These are phyloP conservation scores for Priceomyces medius DNA, from an alignment of 805 yeast genomes.

Conservation along the genomic window DNA sequence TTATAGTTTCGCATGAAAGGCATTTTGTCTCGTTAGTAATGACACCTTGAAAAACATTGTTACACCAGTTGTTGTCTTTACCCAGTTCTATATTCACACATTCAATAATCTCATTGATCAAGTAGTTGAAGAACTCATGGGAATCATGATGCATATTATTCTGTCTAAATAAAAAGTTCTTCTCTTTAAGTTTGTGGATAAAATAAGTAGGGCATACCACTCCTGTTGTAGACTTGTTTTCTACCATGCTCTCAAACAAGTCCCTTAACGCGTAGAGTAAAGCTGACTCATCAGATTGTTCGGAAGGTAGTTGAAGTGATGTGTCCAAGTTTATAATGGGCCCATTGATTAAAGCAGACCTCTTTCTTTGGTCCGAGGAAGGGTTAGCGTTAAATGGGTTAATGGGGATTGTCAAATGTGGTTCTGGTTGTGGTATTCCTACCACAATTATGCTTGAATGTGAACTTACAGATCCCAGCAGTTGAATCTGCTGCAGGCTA, in stretches of 20 bases:
- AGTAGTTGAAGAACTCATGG: conserved; percentile 88
- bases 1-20: conserved; percentile 78
- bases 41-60: conserved; percentile 77
- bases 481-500: conserved; percentile 11
- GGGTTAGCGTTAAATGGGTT: conserved; percentile 42
- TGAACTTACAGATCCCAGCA: conserved; percentile 25
- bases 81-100: conserved; percentile 47
- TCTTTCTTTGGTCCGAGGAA: conserved; percentile 69
- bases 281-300: conserved; percentile 28
- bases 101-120: conserved; percentile 67
- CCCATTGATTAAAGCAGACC: conserved; percentile 73
- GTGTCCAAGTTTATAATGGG: conserved; percentile 84
- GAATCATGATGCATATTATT: conserved; percentile 96
- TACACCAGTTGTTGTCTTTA: conserved; percentile 49
- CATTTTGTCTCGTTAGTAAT: conserved; percentile 88
- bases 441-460: conserved; percentile 35
- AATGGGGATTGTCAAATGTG: conserved; percentile 30
- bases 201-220: conserved; percentile 80
- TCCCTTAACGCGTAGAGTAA: conserved; percentile 70
- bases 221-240: conserved; percentile 66
- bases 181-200: conserved; percentile 72
- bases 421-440: conserved; percentile 44
- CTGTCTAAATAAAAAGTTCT: conserved; percentile 81
- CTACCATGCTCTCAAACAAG: conserved; percentile 78
- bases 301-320: conserved; percentile 45